Percentiles rank a stretch among this genome's conserved stretches.
phyloP scores from a whole-genome alignment of 148 eudicot species.

The Cornus kousa region DNA sequence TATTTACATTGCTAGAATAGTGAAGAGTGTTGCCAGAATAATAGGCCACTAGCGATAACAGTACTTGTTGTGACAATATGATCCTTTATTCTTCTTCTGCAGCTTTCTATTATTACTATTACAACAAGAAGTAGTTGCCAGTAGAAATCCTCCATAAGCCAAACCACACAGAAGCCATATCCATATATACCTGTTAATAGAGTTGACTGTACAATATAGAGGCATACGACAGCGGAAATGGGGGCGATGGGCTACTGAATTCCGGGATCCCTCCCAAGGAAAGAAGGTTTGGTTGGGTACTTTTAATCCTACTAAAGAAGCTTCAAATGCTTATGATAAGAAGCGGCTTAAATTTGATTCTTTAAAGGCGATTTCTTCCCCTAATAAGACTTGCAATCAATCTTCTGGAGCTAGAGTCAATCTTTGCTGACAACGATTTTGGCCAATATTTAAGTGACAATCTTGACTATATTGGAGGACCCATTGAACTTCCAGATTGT shows the following conservation, averaged over 20 bases:
- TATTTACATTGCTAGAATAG: constrained; percentile 65
- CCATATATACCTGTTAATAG: constrained; percentile 63
- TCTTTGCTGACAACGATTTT: too few relatives aligned
- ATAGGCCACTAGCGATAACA: constrained; percentile 34
- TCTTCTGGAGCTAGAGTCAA: constrained; percentile 37
- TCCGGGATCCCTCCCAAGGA: constrained; percentile 61
- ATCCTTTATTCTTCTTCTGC: constrained; percentile 22
- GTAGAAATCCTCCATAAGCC: constrained; percentile 36
- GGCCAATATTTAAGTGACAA: too few relatives aligned
- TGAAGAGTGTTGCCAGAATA: constrained; percentile 32
- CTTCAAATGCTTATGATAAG: constrained; percentile 57
- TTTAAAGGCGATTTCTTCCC: constrained; percentile 14
- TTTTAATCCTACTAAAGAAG: constrained; percentile 67
- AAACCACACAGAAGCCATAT: constrained; percentile 58
- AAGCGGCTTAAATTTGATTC: constrained; percentile 34
- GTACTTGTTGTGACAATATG: constrained; percentile 38
- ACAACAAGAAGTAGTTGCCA: constrained; percentile 31
- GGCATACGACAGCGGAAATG: constrained; percentile 65
- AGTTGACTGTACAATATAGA: constrained; percentile 50
- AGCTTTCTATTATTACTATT: constrained; percentile 23
- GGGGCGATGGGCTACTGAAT: constrained; percentile 97
- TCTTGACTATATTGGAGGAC: too few relatives aligned
- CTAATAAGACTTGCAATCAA: constrained; percentile 34
- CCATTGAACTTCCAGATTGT: too few relatives aligned
- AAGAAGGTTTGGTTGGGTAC: constrained; percentile 83